These are phyloP conservation scores for Coemansia javaensis DNA, from an alignment of 192 early-diverging fungal species.

Conservation along the genomic window DNA sequence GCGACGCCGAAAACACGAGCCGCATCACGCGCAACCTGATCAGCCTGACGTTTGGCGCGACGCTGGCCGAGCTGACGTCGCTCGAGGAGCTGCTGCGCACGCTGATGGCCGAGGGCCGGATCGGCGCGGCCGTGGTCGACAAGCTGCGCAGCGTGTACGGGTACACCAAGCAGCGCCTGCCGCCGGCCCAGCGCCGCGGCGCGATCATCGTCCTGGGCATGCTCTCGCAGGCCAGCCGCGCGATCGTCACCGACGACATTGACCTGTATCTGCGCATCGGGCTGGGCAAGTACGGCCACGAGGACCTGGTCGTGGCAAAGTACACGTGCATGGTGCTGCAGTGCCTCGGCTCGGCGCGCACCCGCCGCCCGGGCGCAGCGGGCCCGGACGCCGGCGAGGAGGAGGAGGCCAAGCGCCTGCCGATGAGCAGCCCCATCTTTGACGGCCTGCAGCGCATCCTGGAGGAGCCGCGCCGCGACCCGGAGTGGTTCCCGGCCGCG, in stretches of 20 bases:
- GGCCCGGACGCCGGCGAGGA: slow-evolving; percentile 12
- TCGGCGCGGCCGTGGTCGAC: slow-evolving; percentile 64
- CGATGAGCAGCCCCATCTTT: slow-evolving; percentile 58
- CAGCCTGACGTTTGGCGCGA: slow-evolving; percentile 79
- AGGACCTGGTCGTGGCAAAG: slow-evolving; percentile 77
- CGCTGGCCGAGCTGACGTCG: slow-evolving; percentile 90
- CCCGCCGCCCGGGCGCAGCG: slow-evolving; percentile 15
- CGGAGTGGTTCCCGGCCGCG: slow-evolving; percentile 79
- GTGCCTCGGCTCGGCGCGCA: slow-evolving; percentile 55
- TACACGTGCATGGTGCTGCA: slow-evolving; percentile 93
- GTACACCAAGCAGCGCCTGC: slow-evolving; percentile 58
- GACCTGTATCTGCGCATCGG: slow-evolving; percentile 82
- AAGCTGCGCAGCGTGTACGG: slow-evolving; percentile 81
- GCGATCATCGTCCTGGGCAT: slow-evolving; percentile 91
- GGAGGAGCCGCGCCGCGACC: slow-evolving; percentile 29
- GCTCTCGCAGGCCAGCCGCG: slow-evolving; percentile 80
- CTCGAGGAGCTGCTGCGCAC: slow-evolving; percentile 86
- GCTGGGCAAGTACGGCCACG: slow-evolving; percentile 73
- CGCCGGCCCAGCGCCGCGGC: slow-evolving; percentile 71
- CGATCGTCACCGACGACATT: slow-evolving; percentile 79
- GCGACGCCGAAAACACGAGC: slow-evolving; percentile 43
- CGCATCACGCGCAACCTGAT: slow-evolving; percentile 54
- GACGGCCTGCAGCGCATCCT: slow-evolving; percentile 52
- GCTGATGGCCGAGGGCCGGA: slow-evolving; percentile 62
- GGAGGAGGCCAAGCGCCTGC: slow-evolving; percentile 48